Evolutionary conservation across 2,329 filamentous ascomycete genomes (phyloP), one percentile per base, ranked within the genome.

Genomic region (Botryotinia calthae): DNA sequence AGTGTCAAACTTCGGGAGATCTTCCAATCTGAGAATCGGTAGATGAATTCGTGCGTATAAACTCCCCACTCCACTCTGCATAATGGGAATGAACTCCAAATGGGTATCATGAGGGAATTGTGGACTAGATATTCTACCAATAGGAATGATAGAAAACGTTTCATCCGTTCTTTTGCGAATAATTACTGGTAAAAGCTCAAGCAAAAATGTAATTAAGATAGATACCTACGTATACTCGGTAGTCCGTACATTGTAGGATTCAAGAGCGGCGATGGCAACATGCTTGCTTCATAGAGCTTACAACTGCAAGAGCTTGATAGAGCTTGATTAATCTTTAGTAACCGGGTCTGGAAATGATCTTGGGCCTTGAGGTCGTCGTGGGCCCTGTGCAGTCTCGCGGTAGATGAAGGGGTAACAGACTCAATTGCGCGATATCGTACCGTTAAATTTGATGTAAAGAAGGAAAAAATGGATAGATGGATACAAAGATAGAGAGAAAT

Each of bases 401-500:
- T 37, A 62, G 67, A 62, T 62, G 37, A 61, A 70, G 42, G 54
- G 40, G 54, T 40, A 58, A 58, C 34, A 54, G 59, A 44, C 61
- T 44, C 48, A 68, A 68, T 68, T 58, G 65, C 65, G 65, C 65
- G 65, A 68, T 68, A 40, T 51, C 40, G 40, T 63, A 63, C 61
- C 58, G 25, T 40, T n/a, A n/a, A 40, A 63, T 42, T 18, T 42
- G n/a, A 56, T 56, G 51, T 8, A 8, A 28, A n/a, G 37, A 63
- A 20, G 46, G 51, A 2, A 28, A 28, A 18, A 14, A 42, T 28
- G 46, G 46, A 25, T 40, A 34, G 31, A 46, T 48, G n/a, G 28
- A 66, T 46, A 14, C 44, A n/a, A 40, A 25, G 59, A 62, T n/a
- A n/a, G 22, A 62, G 58, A 61, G 31, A 61, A 25, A 61, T 4